phyloP scores from a whole-genome alignment of 2,329 filamentous ascomycete species.

The Scedosporium boydii region DNA sequence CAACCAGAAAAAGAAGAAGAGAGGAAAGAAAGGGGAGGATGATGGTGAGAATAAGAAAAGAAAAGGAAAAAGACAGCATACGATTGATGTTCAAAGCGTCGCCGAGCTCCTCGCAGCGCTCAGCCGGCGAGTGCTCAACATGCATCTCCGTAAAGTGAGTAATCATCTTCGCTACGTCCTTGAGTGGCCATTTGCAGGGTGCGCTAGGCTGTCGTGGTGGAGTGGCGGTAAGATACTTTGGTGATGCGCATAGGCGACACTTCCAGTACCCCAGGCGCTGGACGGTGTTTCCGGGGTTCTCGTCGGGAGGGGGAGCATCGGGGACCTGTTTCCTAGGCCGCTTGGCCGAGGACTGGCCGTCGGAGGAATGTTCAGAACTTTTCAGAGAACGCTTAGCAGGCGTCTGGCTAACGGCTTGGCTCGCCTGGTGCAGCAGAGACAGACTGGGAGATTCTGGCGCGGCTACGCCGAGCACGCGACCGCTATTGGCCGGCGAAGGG shows the following conservation, averaged over 20 bases:
- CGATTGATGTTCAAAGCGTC: constrained; percentile 30
- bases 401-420: neutral
- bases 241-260: constrained; percentile 32
- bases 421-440: constrained; percentile 1
- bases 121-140: constrained; percentile 28
- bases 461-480: neutral
- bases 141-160: constrained; percentile 38
- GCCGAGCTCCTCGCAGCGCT: constrained; percentile 33
- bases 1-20: neutral
- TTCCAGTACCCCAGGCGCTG: constrained; percentile 37
- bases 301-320: constrained; percentile 9
- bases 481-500: constrained; percentile 3
- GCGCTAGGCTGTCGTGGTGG: constrained; percentile 29
- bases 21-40: neutral
- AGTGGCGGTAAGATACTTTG: constrained; percentile 31
- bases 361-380: neutral
- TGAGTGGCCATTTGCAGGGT: constrained; percentile 36
- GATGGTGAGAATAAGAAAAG: neutral
- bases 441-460: neutral
- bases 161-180: constrained; percentile 36
- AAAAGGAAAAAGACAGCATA: constrained; percentile 15
- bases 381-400: constrained; percentile 5
- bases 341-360: constrained; percentile 9
- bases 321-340: constrained; percentile 9
- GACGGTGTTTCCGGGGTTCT: constrained; percentile 13